Base-by-base conservation (phyloP, 2,329 filamentous ascomycete genomes). In the Karstenula rhodostoma region DNA sequence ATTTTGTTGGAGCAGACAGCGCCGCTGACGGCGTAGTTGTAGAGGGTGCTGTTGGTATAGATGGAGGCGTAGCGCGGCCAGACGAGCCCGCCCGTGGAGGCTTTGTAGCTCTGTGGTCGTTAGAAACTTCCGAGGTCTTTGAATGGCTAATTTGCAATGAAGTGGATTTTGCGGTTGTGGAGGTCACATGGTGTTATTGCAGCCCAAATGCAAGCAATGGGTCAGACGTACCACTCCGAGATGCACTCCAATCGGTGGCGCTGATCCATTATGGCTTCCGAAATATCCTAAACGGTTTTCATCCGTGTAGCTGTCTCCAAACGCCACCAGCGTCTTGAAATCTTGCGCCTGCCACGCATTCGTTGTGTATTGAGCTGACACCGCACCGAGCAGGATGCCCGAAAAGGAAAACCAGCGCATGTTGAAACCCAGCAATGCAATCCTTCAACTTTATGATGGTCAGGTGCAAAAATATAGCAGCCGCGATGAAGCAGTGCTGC, bases 271-370 rank as follows among this genome's bases (percentile, higher is more conserved):
- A 55, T 90, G 80, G 35, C 69, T 77, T 59, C 80, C 77, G 70
- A 93, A 90, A 72, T 91, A 93, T 10, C 72, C 70, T 10, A 91
- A 73, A 10, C 91, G 85, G 13, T 84, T 86, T 68, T 93, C 89
- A 71, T 94, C 91, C 0, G 90, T 92, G 71, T 90, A 93, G 76
- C 89, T 92, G 75, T 93, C 89, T 13, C 90, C 90, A 71, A 93
- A 93, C 0, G 87, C 84, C 42, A 92, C 84, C 40, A 92, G 74
- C 52, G 86, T 89, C 29, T 86, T 82, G 71, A 92, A 87, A 40
- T 81, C 79, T 33, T 77, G 76, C 43, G 83, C 63, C 43, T 72
- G 68, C 81, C 80, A 81, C 48, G 58, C 63, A 6, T 61, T 58
- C 13, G 62, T 60, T 13, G 62, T 52, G 5, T 62, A 50, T 0